Percentiles rank a stretch among this genome's conserved stretches.
phyloP scores from a whole-genome alignment of 345 rosid species.

The Aquilaria sinensis region DNA sequence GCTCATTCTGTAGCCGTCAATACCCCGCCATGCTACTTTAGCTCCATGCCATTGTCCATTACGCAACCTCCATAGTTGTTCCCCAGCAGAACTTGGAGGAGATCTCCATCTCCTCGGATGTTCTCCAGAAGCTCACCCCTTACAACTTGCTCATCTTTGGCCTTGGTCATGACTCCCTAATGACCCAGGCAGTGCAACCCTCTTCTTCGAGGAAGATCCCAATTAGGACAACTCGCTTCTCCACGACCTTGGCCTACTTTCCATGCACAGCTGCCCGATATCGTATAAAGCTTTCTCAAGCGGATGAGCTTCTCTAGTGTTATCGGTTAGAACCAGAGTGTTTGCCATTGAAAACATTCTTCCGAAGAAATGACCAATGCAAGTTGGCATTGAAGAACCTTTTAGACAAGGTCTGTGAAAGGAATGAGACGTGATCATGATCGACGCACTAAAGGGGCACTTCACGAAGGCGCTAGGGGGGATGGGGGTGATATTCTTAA shows the following conservation, averaged over 20 bases:
- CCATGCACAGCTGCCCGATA: slow-evolving; percentile 55
- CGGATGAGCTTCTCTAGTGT: slow-evolving; percentile 31
- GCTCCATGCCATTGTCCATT: slow-evolving; percentile 52
- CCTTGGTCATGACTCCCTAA: slow-evolving; percentile 52
- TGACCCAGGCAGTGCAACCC: slow-evolving; percentile 60
- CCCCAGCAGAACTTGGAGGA: slow-evolving; percentile 50
- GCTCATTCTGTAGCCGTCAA: neutral
- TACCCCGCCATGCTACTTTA: slow-evolving; percentile 34
- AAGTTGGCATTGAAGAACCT: slow-evolving; percentile 45
- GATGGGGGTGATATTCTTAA: slow-evolving; percentile 64
- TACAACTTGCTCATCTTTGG: slow-evolving; percentile 66
- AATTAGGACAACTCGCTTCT: slow-evolving; percentile 42
- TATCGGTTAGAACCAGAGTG: slow-evolving; percentile 27
- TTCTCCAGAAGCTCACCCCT: slow-evolving; percentile 19
- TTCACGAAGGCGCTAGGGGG: slow-evolving; percentile 54
- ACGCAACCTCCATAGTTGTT: slow-evolving; percentile 43
- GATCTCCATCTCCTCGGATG: slow-evolving; percentile 34
- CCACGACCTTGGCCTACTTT: slow-evolving; percentile 23
- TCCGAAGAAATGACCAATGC: slow-evolving; percentile 36
- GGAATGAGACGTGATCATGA: slow-evolving; percentile 13
- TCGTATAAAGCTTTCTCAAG: slow-evolving; percentile 46
- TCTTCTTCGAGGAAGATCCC: slow-evolving; percentile 66
- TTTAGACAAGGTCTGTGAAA: slow-evolving; percentile 56
- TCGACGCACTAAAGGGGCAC: slow-evolving; percentile 68
- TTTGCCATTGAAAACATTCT: neutral